A percentile compares a stretch with the other conserved stretches of the same genome.
Conservation (phyloP, 257 asterid genomes). For the Orobanche coerulescens region DNA sequence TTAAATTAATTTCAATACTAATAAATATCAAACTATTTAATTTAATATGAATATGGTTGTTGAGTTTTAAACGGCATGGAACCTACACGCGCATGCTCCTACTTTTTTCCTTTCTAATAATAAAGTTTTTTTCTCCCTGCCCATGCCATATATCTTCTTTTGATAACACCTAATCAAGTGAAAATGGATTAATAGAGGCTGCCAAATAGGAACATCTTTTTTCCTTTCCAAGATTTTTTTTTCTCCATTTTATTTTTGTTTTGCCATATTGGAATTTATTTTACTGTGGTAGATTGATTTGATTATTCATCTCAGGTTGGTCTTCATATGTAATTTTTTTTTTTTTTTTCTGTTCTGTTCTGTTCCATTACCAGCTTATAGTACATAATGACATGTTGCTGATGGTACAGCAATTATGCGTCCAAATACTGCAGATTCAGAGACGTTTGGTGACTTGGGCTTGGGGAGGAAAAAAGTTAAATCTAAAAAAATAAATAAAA, state of each 20-base stretch:
- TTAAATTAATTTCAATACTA: too few relatives aligned
- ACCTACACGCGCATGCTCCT: too few relatives aligned
- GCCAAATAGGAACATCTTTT: slow-evolving; percentile 1
- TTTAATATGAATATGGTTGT: too few relatives aligned
- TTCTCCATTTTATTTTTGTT: slow-evolving; percentile 4
- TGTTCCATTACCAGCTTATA: neutral
- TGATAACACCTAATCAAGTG: slow-evolving; percentile 7
- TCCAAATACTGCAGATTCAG: neutral
- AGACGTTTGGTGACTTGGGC: neutral
- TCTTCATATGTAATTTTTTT: neutral
- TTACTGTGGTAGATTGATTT: slow-evolving; percentile 17
- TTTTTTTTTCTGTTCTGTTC: neutral
- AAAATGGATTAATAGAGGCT: neutral
- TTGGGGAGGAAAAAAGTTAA: too few relatives aligned
- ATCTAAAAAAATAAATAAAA: neutral
- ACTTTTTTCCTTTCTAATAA: too few relatives aligned
- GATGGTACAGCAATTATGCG: neutral
- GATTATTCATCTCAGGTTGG: slow-evolving; percentile 10
- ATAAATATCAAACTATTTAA: too few relatives aligned
- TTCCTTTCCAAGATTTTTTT: neutral
- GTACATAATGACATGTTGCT: neutral
- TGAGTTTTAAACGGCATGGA: too few relatives aligned
- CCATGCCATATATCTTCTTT: neutral
- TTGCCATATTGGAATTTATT: neutral
- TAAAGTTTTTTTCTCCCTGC: too few relatives aligned